Base-by-base conservation (phyloP, 1,139 yeast genomes). In the Arxiozyma telluris region DNA sequence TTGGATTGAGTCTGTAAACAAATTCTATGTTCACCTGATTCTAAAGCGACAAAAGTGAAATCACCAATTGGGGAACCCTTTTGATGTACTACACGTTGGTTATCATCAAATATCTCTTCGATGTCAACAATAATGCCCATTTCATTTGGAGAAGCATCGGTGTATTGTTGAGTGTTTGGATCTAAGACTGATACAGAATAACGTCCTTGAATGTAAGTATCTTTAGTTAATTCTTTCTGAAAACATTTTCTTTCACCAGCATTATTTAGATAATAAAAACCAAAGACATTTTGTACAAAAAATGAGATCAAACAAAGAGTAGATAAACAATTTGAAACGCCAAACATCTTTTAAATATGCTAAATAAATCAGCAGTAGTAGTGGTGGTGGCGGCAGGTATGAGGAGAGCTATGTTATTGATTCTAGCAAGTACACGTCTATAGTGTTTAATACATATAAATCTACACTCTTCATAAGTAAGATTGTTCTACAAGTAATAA, bases 11-110 rank as follows among this genome's bases (percentile, higher is more conserved):
- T 85, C 55, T 83, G 81, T 62, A 84, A 75, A 70, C 94, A 86
- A 50, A 86, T 77, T 62, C 80, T 73, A 71, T 86, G 93, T 64
- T 83, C 87, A 47, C 94, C 94, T 41, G 82, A 75, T 50, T 82
- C 89, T 50, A 81, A 73, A 1, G 91, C 84, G 38, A 82, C 79
- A 70, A 83, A 84, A 22, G 86, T 79, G 69, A 84, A 83, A 58
- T 81, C 83, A 42, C 89, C 87, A 30, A 71, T 68, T 30, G 87
- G 73, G 7, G 76, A 67, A 18, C 83, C 81, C 64, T 78, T 79
- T 68, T 83, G 89, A 64, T 81, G 79, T 48, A 82, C 82, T 48
- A 85, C 87, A 54, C 87, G 78, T 63, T 84, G 87, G 64, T 82
- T 76, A 61, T 78, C 76, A 68, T 83, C 88, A 62, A 84, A 84